Conservation (phyloP, 2,329 filamentous ascomycete genomes). For the Curvularia eragrostidis region DNA sequence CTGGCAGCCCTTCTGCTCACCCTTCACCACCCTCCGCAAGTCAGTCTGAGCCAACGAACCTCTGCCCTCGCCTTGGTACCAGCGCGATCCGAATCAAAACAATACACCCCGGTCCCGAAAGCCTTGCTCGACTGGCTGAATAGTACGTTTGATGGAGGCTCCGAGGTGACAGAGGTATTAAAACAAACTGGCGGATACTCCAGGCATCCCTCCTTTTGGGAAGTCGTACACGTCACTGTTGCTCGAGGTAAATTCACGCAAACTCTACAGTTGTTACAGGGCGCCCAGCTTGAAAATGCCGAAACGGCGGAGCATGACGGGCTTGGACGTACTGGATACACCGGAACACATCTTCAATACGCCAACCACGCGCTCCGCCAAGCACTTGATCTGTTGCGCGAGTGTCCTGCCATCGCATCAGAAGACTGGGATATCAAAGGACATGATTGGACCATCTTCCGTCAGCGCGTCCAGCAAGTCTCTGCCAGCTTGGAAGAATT, state of each 20-base stretch:
- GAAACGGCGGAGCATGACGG: conserved; percentile 68
- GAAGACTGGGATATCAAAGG: conserved; percentile 84
- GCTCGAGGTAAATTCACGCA: conserved; percentile 76
- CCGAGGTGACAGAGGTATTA: conserved; percentile 70
- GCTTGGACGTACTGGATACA: conserved; percentile 71
- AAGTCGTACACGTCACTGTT: conserved; percentile 71
- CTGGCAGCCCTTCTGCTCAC: conserved; percentile 79
- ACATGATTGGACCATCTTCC: conserved; percentile 83
- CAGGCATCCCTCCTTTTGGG: conserved; percentile 82
- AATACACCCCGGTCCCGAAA: conserved; percentile 68
- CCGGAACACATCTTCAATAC: conserved; percentile 76
- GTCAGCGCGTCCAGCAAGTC: conserved; percentile 73
- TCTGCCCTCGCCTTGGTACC: conserved; percentile 37
- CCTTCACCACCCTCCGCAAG: conserved; percentile 69
- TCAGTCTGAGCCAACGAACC: conserved; percentile 30
- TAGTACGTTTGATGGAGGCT: conserved; percentile 72
- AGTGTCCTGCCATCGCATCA: conserved; percentile 70
- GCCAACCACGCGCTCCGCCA: conserved; percentile 74
- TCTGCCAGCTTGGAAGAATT: conserved; percentile 76
- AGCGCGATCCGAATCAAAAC: conserved; percentile 29
- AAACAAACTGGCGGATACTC: conserved; percentile 74
- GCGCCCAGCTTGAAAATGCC: conserved; percentile 80
- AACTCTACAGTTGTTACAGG: conserved; percentile 71
- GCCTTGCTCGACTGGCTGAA: conserved; percentile 85
- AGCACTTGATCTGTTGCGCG: conserved; percentile 72